These are phyloP conservation scores for Adansonia gregorii DNA, from an alignment of 441 rosid species.

Conservation along the genomic window DNA sequence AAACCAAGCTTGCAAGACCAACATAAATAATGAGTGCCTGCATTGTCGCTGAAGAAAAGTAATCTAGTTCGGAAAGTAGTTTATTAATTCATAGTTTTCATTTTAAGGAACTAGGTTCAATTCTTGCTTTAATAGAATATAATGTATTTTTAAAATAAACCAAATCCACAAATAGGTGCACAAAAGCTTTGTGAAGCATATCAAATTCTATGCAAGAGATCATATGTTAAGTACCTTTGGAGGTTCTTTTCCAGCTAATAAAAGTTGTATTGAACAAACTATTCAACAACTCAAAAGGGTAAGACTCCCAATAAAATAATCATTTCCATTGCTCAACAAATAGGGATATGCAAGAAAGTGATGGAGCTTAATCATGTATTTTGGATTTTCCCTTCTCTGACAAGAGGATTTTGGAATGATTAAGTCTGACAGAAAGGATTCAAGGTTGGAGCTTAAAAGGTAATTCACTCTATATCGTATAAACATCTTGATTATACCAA, in stretches of 20 bases:
- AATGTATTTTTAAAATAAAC: neutral
- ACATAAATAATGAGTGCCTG: neutral
- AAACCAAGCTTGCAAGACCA: neutral
- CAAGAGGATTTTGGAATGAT: slow-evolving; percentile 2
- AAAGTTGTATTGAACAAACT: neutral
- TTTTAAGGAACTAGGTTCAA: neutral
- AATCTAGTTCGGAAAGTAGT: neutral
- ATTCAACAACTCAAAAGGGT: slow-evolving; percentile 6
- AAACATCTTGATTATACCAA: neutral
- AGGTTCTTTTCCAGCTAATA: slow-evolving; percentile 3
- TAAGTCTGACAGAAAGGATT: neutral
- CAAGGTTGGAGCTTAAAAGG: neutral
- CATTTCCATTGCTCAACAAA: slow-evolving; percentile 7
- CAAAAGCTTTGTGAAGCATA: neutral
- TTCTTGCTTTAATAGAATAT: slow-evolving; percentile 3
- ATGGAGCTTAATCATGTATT: neutral
- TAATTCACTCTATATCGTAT: neutral
- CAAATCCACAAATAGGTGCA: neutral
- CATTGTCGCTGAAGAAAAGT: neutral
- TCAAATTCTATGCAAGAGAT: neutral
- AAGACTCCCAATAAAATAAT: slow-evolving; percentile 8
- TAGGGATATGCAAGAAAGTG: neutral
- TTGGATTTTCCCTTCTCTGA: slow-evolving; percentile 1
- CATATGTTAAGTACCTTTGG: neutral
- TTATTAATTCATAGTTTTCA: neutral